Base-by-base conservation (phyloP, 495 filamentous ascomycete species). In the Hypoxylon subgilvum region DNA sequence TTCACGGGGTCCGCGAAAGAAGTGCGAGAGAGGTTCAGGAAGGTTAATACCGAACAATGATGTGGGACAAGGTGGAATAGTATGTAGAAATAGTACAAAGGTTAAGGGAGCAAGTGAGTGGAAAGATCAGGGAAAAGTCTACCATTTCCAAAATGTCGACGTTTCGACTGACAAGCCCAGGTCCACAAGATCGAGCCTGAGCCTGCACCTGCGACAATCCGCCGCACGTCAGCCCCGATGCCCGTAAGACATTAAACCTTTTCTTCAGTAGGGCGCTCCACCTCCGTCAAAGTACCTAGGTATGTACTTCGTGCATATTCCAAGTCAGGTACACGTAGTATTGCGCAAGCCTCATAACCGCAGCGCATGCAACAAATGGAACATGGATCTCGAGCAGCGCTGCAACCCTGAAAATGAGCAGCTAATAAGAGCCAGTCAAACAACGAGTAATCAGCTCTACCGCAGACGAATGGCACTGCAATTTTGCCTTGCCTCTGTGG, bases 41-140 rank as follows among this genome's bases (percentile, higher is more conserved):
- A 42, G 49, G 57, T 60, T 60, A 53, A 60, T 60, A 60, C 47
- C 49, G 14, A 53, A 60, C 52, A 60, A 46, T 43, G 14, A 60
- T 36, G 57, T 53, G 57, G 57, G 49, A 60, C 57, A 60, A 51
- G 47, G 32, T 46, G 34, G 31, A 7, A 58, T 10, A 30, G 10
- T 6, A 35, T 3, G 6, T 3, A 8, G 46, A 50, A 31, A 35
- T 19, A 50, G 16, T 2, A 18, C 19, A 31, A 50, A 27, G 32
- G 12, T 48, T 39, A 34, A n/a, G n/a, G n/a, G n/a, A n/a, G n/a
- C 51, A 56, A 52, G 52, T 47, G 48, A 60, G 42, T 48, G 41
- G 49, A 42, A 57, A 47, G 59, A 57, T 57, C 30, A 38, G 31
- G 52, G 40, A 41, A 16, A 17, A n/a, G n/a, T n/a, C n/a, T n/a